Conservation (phyloP, 305 asterid genomes). For the Fraxinus dipetala region DNA sequence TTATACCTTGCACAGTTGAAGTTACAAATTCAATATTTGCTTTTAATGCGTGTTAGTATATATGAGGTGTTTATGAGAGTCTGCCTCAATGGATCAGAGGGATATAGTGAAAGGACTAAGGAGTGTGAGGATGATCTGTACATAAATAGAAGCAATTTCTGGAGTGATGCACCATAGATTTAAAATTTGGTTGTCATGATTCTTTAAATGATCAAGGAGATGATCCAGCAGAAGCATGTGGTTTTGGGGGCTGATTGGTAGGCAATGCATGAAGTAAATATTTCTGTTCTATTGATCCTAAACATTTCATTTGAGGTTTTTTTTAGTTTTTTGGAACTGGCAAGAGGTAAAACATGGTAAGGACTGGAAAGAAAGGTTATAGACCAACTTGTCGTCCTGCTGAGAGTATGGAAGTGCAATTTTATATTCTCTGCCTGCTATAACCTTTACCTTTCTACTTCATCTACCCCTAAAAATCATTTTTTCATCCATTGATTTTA, state of each 20-base stretch:
- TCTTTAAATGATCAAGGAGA: not conserved
- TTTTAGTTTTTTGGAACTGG: not conserved
- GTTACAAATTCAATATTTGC: not conserved
- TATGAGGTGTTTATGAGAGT: not conserved
- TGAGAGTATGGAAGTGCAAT: not conserved
- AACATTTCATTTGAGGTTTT: not conserved
- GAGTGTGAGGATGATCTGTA: constrained; percentile 8
- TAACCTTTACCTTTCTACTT: not conserved
- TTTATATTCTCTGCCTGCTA: not conserved
- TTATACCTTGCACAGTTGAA: constrained; percentile 3
- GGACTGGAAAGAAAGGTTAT: not conserved
- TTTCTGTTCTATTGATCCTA: not conserved
- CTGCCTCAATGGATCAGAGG: not conserved
- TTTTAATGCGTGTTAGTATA: not conserved
- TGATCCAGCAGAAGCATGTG: constrained; percentile 9
- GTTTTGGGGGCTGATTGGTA: not conserved
- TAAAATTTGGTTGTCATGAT: not conserved
- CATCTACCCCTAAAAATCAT: not conserved
- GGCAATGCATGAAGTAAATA: not conserved
- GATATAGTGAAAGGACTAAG: not conserved
- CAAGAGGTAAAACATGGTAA: not conserved
- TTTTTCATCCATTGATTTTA: not conserved
- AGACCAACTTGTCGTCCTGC: not conserved
- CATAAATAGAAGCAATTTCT: not conserved
- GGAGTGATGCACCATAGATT: not conserved